phyloP scores from a whole-genome alignment of 495 filamentous ascomycete species.

The Penicillium coprophilum region DNA sequence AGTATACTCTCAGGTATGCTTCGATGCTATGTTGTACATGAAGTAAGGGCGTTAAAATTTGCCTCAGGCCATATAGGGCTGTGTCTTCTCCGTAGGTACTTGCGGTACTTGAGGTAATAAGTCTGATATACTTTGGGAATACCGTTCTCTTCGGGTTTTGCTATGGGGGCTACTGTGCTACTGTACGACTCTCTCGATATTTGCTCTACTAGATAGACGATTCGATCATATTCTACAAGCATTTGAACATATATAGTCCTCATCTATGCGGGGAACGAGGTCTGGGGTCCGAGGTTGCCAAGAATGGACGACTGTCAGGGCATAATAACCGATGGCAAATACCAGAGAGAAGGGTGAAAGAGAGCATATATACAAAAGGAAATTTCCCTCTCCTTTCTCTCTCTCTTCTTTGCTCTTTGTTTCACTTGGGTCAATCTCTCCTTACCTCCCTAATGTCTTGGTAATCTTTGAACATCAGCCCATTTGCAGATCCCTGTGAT shows the following conservation, averaged over 20 bases:
- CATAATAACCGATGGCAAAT: constrained; percentile 12
- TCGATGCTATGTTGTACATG: not conserved
- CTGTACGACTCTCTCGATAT: too few species aligned
- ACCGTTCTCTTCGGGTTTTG: too few species aligned
- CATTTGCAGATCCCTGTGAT: constrained; percentile 23
- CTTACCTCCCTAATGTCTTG: not conserved
- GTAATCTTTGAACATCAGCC: constrained; percentile 11
- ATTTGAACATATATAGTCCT: too few species aligned
- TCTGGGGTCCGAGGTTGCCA: not conserved
- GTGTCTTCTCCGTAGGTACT: too few species aligned
- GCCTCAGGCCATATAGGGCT: not conserved
- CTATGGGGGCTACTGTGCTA: too few species aligned
- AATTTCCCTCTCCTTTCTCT: too few species aligned
- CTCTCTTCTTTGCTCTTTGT: not conserved
- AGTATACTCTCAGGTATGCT: not conserved
- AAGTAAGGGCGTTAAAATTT: not conserved
- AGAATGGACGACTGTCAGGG: constrained; percentile 6
- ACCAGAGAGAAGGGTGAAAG: too few species aligned
- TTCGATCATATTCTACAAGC: too few species aligned
- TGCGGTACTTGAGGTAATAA: too few species aligned
- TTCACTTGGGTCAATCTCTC: not conserved
- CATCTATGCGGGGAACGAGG: constrained; percentile 3
- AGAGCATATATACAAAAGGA: not conserved
- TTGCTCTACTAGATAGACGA: too few species aligned
- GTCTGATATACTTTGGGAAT: too few species aligned